phyloP scores from a whole-genome alignment of 2,329 filamentous ascomycete species.

The Hansfordia pulvinata region DNA sequence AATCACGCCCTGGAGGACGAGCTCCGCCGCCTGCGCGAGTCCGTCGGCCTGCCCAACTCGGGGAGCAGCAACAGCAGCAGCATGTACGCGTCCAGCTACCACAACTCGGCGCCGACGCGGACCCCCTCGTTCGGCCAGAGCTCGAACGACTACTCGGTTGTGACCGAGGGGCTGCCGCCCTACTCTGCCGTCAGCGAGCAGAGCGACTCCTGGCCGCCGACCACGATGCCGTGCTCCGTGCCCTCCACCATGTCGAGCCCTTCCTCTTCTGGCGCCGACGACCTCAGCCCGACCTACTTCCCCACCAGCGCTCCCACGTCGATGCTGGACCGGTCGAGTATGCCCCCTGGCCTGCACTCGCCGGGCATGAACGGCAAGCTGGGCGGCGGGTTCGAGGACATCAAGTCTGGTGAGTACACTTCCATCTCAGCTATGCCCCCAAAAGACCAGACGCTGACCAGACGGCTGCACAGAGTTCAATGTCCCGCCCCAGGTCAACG shows the following conservation, averaged over 20 bases:
- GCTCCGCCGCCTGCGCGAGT: slow-evolving; percentile 29
- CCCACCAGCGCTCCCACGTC: slow-evolving; percentile 32
- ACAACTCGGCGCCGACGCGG: slow-evolving; percentile 27
- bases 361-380: slow-evolving; percentile 19
- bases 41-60: slow-evolving; percentile 26
- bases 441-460: slow-evolving; percentile 10
- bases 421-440: slow-evolving; percentile 4
- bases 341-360: slow-evolving; percentile 15
- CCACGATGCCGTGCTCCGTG: slow-evolving; percentile 27
- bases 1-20: slow-evolving; percentile 42
- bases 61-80: slow-evolving; percentile 5
- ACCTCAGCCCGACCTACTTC: slow-evolving; percentile 32
- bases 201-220: slow-evolving; percentile 30
- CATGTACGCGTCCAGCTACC: slow-evolving; percentile 23
- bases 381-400: slow-evolving; percentile 18
- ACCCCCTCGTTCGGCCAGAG: slow-evolving; percentile 26
- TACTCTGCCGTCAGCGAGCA: slow-evolving; percentile 26
- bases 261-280: slow-evolving; percentile 32
- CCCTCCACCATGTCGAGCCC: slow-evolving; percentile 37
- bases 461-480: slow-evolving; percentile 16
- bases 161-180: slow-evolving; percentile 26
- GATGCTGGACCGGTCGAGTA: slow-evolving; percentile 22
- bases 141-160: slow-evolving; percentile 26
- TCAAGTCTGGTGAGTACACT: slow-evolving; percentile 17
- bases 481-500: slow-evolving; percentile 14